Conservation (phyloP, 1,139 yeast genomes). For the Magnusiomyces ingens region DNA sequence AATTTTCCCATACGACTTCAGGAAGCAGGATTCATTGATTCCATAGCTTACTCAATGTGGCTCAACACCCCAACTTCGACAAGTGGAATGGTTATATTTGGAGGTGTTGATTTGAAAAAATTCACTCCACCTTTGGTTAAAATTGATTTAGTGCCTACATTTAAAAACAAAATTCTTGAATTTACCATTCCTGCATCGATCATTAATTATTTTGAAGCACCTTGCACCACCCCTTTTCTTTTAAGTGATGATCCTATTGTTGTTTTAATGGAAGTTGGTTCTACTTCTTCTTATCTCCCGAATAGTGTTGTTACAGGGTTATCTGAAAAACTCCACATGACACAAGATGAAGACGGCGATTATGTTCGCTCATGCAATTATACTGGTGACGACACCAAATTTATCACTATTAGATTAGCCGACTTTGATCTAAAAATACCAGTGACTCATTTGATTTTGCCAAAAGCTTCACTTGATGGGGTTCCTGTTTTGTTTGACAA, state of each 20-base stretch:
- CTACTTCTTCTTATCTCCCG: constrained; percentile 14
- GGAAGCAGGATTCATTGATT: constrained; percentile 40
- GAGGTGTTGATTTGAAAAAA: constrained; percentile 54
- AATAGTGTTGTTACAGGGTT: constrained; percentile 5
- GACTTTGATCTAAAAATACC: constrained; percentile 10
- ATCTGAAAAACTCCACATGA: constrained; percentile 3
- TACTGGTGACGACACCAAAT: constrained; percentile 17
- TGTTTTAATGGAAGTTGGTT: constrained; percentile 14
- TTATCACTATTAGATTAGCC: constrained; percentile 11
- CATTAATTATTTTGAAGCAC: constrained; percentile 7
- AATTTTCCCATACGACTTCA: constrained; percentile 12
- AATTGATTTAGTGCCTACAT: constrained; percentile 35
- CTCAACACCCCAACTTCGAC: constrained; percentile 38
- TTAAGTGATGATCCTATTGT: constrained; percentile 7
- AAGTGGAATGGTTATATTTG: constrained; percentile 50
- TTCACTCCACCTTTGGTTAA: constrained; percentile 24
- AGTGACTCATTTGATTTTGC: constrained; percentile 10
- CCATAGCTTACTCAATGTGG: constrained; percentile 49
- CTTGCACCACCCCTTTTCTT: constrained; percentile 8
- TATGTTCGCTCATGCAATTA: constrained; percentile 23
- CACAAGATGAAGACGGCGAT: constrained; percentile 15
- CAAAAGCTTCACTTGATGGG: constrained; percentile 9
- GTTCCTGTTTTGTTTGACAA: constrained; percentile 33
- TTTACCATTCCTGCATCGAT: constrained; percentile 12
- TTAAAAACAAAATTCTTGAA: constrained; percentile 23